Evolutionary conservation across 148 eudicot species (phyloP), one percentile per base, ranked within the genome.

Genomic region (Rhododendron ovatum): DNA sequence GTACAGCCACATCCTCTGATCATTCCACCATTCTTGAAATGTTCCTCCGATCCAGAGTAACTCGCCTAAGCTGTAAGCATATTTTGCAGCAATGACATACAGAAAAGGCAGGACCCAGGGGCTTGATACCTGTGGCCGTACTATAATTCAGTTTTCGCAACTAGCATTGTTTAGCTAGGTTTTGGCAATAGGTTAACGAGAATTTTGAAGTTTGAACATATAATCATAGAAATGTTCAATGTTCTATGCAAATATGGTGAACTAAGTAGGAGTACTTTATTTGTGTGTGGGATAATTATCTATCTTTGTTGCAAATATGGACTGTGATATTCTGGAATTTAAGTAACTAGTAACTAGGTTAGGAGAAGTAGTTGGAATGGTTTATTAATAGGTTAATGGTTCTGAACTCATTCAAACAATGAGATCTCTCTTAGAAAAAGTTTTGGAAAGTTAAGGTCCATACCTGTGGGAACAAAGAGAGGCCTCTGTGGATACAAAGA

Each of bases 1-100:
- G 86, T 85, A 93, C 43, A 93, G 86, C 95, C 95, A 93, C 74
- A 94, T 92, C 59, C 98, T 89, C 87, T 92, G 95, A 4, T 92
- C 93, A 69, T 94, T 94, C 92, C 92, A 93, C 95, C 98, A 94
- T 28, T 84, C 90, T 81, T 67, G 43, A 8, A 88, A 0, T 8
- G 90, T 91, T 59, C 97, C 95, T 30, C 89, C 87, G 0, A 84
- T 61, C 37, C 43, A 15, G 2, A 93, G 80, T 35, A 89, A 91
- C 85, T 94, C 97, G 39, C n/a, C 87, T 74, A 90, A 80, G 88
- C 90, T 92, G 63, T 87, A 87, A 1, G 79, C 71, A 59, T 86
- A 87, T 47, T 12, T 89, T 18, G 90, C 86, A 3, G 88, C 26
- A 1, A 89, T 43, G 20, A 87, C 83, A 47, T 89, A 94, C 12